Base-by-base conservation (phyloP, 2,329 filamentous ascomycete genomes). In the Trichoderma harzianum region DNA sequence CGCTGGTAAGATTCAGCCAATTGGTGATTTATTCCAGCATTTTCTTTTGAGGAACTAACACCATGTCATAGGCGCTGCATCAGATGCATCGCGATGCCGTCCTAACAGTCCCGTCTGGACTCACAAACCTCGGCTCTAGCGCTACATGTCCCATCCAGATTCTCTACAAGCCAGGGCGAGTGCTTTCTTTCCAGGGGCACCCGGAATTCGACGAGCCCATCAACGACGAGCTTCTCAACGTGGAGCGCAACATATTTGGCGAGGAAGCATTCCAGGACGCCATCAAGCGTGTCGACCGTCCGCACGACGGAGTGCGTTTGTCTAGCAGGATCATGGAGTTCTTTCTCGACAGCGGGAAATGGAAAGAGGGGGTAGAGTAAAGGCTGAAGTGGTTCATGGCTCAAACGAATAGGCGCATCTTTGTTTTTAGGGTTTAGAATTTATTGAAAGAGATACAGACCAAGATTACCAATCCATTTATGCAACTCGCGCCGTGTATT, bases 31-130 rank as follows among this genome's bases (percentile, higher is more conserved):
- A 6, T 30, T 26, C 18, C 6, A 16, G 14, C 36, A 18, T 16
- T 43, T n/a, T 43, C 3, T 43, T 21, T 34, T 12, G 28, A 14
- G 32, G 7, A 21, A 32, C 18, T 34, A 7, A 62, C 12, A 5
- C 58, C 21, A 47, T 7, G 11, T 28, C 12, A 16, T 30, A 81
- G 80, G 72, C 72, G 0, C 75, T 81, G 18, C 82, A 85, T 30
- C 84, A 85, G 68, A 84, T 85, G 81, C 84, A 85, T 68, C 79
- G 81, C 14, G 84, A 85, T 72, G 79, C 82, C 21, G 82, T 83
- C 3, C 74, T 80, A 5, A 78, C 80, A 5, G 75, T 83, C 0
- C 84, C 83, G 0, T 72, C 78, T 1, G 81, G 78, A 8, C 77
- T 79, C 43, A 73, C 79, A 12, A 83, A 80, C 67, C 75, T 85